phyloP scores from a whole-genome alignment of 371 early-diverging fungal species.

The Vittaforma corneae region DNA sequence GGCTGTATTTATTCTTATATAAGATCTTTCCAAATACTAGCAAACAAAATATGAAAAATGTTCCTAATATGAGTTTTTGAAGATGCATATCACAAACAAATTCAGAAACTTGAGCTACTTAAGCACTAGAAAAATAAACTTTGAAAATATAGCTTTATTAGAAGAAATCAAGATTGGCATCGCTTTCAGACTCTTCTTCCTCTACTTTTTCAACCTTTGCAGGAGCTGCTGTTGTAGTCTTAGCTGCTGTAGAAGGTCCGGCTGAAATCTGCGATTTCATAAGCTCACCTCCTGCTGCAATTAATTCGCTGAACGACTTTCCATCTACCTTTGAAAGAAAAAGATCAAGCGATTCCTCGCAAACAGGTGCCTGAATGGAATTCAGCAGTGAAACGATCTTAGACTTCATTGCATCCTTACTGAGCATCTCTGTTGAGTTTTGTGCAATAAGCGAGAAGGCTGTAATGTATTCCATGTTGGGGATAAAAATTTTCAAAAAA shows the following conservation, averaged over 20 bases:
- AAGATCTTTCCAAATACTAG: no score
- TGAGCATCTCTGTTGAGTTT: no score
- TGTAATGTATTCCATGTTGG: slow-evolving; percentile 43
- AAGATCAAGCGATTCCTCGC: slow-evolving; percentile 19
- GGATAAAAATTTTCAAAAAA: slow-evolving; percentile 37
- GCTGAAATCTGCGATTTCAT: slow-evolving; percentile 28
- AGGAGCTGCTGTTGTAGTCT: neutral
- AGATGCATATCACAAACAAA: no score
- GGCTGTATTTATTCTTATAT: no score
- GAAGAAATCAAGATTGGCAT: slow-evolving; percentile 3
- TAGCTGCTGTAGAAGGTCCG: neutral
- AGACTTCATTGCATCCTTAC: slow-evolving; percentile 6
- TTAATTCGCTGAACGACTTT: slow-evolving; percentile 31
- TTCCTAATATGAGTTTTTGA: no score
- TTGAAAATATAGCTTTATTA: slow-evolving; percentile 1
- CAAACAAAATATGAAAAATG: no score
- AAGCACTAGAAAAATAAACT: neutral
- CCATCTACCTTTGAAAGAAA: slow-evolving; percentile 25
- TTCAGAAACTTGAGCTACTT: no score
- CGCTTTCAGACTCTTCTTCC: slow-evolving; percentile 26
- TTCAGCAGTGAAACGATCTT: slow-evolving; percentile 17
- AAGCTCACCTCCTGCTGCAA: slow-evolving; percentile 25
- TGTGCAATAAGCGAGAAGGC: slow-evolving; percentile 20
- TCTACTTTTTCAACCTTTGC: slow-evolving; percentile 20
- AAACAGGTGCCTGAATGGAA: slow-evolving; percentile 18